A percentile compares a stretch with the other conserved stretches of the same genome.
Evolutionary conservation across 1,284 basidiomycete species (phyloP).

Genomic region (Trametes polyzona): DNA sequence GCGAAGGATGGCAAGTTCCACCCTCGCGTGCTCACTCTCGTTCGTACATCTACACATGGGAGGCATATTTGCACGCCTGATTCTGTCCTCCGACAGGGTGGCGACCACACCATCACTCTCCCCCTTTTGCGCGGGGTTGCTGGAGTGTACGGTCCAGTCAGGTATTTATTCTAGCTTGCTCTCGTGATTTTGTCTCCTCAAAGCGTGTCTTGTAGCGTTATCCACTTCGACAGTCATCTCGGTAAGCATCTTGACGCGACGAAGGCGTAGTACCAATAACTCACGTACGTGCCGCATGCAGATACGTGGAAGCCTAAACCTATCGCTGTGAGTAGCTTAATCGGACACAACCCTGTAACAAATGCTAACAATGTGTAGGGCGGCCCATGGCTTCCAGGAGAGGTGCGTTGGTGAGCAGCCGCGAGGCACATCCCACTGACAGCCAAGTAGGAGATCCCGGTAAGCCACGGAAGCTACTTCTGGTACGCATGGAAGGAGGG

Average conservation of each 20-base stretch:
- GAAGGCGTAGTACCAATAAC: neutral
- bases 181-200: no score
- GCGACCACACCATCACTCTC: slow-evolving; percentile 46
- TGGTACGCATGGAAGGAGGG: slow-evolving; percentile 45
- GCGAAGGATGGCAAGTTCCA: slow-evolving; percentile 42
- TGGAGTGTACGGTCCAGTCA: slow-evolving; percentile 42
- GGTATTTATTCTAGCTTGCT: slow-evolving; percentile 11
- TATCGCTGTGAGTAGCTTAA: slow-evolving; percentile 12
- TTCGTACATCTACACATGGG: slow-evolving; percentile 4
- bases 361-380: neutral
- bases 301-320: slow-evolving; percentile 39
- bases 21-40: slow-evolving; percentile 41
- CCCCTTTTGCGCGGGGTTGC: slow-evolving; percentile 42
- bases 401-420: slow-evolving; percentile 18
- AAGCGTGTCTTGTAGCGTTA: slow-evolving; percentile 38
- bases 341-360: no score
- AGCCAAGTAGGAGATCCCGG: slow-evolving; percentile 34
- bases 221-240: slow-evolving; percentile 47
- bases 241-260: slow-evolving; percentile 20
- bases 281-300: slow-evolving; percentile 4
- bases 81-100: slow-evolving; percentile 31
- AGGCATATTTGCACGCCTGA: neutral
- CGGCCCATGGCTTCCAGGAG: slow-evolving; percentile 39
- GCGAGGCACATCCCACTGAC: no score
- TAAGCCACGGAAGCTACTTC: slow-evolving; percentile 46